Evolutionary conservation across 2,329 filamentous ascomycete species (phyloP).

Genomic region (Dothistroma pini): DNA sequence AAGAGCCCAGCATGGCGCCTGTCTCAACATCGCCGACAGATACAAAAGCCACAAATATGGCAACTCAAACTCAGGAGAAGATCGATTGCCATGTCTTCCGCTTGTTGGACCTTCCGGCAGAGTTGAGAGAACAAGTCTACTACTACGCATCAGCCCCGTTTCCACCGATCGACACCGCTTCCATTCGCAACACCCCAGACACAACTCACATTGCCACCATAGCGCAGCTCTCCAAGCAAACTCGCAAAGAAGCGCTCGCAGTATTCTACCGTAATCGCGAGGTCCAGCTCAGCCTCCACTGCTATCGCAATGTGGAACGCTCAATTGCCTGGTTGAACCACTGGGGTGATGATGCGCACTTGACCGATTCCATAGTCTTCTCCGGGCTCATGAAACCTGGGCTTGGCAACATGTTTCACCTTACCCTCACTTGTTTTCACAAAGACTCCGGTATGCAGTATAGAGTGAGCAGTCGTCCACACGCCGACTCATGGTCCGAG

Average conservation of each 20-base stretch:
- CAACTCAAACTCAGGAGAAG: not conserved
- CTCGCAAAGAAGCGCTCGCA: conserved; percentile 8
- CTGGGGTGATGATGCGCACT: not conserved
- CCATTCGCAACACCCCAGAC: conserved; percentile 9
- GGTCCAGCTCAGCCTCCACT: conserved; percentile 11
- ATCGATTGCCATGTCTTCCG: not conserved
- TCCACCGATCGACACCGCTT: conserved; percentile 12
- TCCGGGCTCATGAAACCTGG: not conserved
- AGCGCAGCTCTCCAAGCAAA: conserved; percentile 5
- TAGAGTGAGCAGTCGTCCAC: not conserved
- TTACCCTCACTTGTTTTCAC: not conserved
- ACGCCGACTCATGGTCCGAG: not conserved
- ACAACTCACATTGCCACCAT: conserved; percentile 6
- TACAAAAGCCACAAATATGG: not conserved
- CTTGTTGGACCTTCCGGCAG: conserved; percentile 3
- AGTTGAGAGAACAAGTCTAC: conserved; percentile 10
- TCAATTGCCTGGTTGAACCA: conserved; percentile 3
- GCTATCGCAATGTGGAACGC: conserved; percentile 6
- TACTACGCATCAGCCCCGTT: conserved; percentile 5
- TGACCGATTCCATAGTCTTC: not conserved
- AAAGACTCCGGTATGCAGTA: not conserved
- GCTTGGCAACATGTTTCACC: not conserved
- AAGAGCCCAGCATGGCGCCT: too few relatives aligned
- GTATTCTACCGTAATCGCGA: conserved; percentile 15
- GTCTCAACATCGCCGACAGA: too few relatives aligned